These are phyloP conservation scores for Phaeophleospora eucalypticola DNA, from an alignment of 2,329 filamentous ascomycete genomes.

Conservation along the genomic window DNA sequence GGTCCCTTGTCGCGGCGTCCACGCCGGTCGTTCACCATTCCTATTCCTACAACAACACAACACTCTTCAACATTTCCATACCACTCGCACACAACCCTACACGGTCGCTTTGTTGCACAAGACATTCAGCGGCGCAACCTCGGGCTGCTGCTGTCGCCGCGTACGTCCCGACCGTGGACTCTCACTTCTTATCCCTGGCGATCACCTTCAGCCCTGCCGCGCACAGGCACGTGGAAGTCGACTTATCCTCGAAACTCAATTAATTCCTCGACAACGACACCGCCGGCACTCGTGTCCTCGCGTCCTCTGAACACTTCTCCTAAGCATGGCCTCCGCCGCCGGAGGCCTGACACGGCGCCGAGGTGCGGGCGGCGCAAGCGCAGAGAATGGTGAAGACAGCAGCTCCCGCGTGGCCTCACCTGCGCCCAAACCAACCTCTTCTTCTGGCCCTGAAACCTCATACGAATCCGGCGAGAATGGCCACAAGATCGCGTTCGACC, in stretches of 20 bases:
- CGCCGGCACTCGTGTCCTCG: too few relatives aligned
- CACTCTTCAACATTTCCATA: neutral
- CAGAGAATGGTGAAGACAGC: constrained; percentile 60
- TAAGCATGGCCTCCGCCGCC: constrained; percentile 58
- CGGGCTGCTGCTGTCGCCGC: neutral
- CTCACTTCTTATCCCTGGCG: constrained; percentile 3
- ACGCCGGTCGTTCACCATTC: too few relatives aligned
- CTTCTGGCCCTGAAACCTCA: constrained; percentile 66
- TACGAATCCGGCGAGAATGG: constrained; percentile 86
- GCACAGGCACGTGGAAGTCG: constrained; percentile 8
- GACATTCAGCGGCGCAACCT: neutral
- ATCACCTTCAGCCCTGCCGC: constrained; percentile 3
- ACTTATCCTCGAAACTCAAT: constrained; percentile 7
- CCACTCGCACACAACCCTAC: neutral
- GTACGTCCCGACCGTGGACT: neutral
- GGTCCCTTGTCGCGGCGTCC: neutral
- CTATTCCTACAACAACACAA: neutral
- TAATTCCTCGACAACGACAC: too few relatives aligned
- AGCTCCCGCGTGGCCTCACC: constrained; percentile 64
- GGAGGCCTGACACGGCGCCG: constrained; percentile 69
- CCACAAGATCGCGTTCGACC: constrained; percentile 97
- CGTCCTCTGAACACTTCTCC: constrained; percentile 2
- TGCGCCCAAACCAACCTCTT: constrained; percentile 55
- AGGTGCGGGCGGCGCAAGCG: constrained; percentile 58
- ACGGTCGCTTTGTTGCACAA: neutral